Evolutionary conservation across 2,329 filamentous ascomycete genomes (phyloP), one percentile per base, ranked within the genome.

Genomic region (Aspergillus jensenii): DNA sequence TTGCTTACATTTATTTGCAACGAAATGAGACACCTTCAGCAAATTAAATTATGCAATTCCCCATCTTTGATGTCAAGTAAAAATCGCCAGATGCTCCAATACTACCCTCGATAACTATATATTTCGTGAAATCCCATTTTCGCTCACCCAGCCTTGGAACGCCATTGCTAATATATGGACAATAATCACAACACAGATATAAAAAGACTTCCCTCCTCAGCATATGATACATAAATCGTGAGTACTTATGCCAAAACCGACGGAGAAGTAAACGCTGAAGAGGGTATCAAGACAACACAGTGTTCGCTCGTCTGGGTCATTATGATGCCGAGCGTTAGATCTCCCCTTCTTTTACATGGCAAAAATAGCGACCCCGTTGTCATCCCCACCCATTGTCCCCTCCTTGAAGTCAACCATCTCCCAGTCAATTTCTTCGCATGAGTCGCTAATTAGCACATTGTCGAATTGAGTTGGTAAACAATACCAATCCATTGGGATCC

Each of bases 341-440:
- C n/a, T 33, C 44, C 52, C 43, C 5, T 37, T 31, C 12, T 37
- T 31, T 66, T 61, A 73, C 56, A 68, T 63, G 40, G 68, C 63
- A 47, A 62, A 65, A 45, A 74, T 68, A 19, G 65, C 59, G 40
- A 71, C 66, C 8, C 60, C 65, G 47, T 58, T 61, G 50, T 68
- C 67, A 47, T 70, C 67, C 41, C 64, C 56, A 43, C 59, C 64
- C 45, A 66, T 58, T 17, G 68, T 64, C 23, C 65, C 64, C 31
- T 70, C 68, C 21, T 69, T 69, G 11, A 64, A 65, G n/a, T 74
- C 70, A 39, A 74, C 58, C 12, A 65, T 64, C n/a, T 78, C 74
- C 74, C 76, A 79, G 53, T 78, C 73, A 33, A 78, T 65, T 35
- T 71, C 68, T 40, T 68, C 62, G 58, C 69, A 71, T 6, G 68